Conservation (phyloP, 106 monocot genomes). For the Amphibolis antarctica region DNA sequence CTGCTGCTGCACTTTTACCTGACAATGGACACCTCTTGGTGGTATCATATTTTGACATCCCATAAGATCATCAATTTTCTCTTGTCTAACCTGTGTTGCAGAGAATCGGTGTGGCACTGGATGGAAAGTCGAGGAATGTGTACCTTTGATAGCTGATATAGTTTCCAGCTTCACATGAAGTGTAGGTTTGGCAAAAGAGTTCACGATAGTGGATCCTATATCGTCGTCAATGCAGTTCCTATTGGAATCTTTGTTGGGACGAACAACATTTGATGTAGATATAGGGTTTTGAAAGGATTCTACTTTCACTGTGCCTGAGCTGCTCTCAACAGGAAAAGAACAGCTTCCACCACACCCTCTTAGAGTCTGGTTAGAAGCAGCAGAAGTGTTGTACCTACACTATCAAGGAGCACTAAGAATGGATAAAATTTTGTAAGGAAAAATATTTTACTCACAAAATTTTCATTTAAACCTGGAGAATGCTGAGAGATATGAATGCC, state of each 20-base stretch:
- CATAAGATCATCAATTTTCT: conserved; percentile 31
- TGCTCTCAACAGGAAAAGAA: conserved; percentile 35
- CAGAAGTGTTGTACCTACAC: conserved; percentile 60
- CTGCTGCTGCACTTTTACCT: conserved; percentile 52
- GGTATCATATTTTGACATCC: conserved; percentile 5
- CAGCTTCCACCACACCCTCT: conserved; percentile 35
- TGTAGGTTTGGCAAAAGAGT: conserved; percentile 23
- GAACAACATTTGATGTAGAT: conserved; percentile 29
- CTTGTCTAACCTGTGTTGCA: conserved; percentile 14
- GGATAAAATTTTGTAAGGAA: not conserved
- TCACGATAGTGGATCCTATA: conserved; percentile 53
- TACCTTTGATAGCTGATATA: conserved; percentile 17
- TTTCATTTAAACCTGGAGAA: conserved; percentile 65
- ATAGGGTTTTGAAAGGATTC: conserved; percentile 27
- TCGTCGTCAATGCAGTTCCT: conserved; percentile 60
- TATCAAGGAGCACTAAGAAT: not conserved
- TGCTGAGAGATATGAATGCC: conserved; percentile 67
- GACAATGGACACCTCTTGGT: conserved; percentile 15
- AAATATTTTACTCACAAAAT: conserved; percentile 9
- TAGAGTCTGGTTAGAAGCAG: conserved; percentile 41
- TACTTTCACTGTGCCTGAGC: conserved; percentile 43
- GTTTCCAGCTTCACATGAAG: conserved; percentile 26
- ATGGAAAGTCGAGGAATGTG: conserved; percentile 42
- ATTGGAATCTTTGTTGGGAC: conserved; percentile 49
- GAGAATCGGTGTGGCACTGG: conserved; percentile 24